phyloP scores from a whole-genome alignment of 2,329 filamentous ascomycete species.

The Aspergillus fructus region DNA sequence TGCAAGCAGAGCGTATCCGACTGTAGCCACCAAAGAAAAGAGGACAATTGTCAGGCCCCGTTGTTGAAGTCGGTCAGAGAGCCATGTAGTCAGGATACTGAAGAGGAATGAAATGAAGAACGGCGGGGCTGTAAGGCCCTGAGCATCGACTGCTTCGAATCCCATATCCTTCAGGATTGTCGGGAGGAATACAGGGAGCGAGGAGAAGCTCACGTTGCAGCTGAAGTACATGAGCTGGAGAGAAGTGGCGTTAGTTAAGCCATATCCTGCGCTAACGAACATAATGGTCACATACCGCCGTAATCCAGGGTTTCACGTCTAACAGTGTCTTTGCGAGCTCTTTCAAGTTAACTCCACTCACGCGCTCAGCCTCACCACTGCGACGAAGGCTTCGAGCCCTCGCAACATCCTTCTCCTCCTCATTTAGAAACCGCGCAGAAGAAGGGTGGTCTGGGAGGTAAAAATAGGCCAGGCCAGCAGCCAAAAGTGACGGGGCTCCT shows the following conservation, averaged over 20 bases:
- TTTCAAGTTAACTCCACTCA: slow-evolving; percentile 46
- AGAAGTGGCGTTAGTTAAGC: slow-evolving; percentile 14
- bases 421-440: slow-evolving; percentile 54
- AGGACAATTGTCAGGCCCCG: slow-evolving; percentile 60
- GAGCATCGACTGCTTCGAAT: slow-evolving; percentile 64
- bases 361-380: slow-evolving; percentile 47
- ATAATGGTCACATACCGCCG: slow-evolving; percentile 34
- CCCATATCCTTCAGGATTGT: slow-evolving; percentile 66
- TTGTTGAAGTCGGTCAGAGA: slow-evolving; percentile 66
- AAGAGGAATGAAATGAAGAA: slow-evolving; percentile 67
- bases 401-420: slow-evolving; percentile 60
- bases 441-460: slow-evolving; percentile 52
- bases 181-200: slow-evolving; percentile 64
- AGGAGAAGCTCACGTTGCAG: slow-evolving; percentile 65
- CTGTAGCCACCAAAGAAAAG: slow-evolving; percentile 57
- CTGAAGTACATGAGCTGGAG: slow-evolving; percentile 56
- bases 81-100: slow-evolving; percentile 60
- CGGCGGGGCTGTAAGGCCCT: slow-evolving; percentile 70
- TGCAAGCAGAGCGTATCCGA: slow-evolving; percentile 66
- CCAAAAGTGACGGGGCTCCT: slow-evolving; percentile 59
- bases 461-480: slow-evolving; percentile 54
- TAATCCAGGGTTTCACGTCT: slow-evolving; percentile 51
- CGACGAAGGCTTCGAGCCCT: slow-evolving; percentile 54
- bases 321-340: slow-evolving; percentile 48
- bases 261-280: neutral